phyloP scores from a whole-genome alignment of 2,329 filamentous ascomycete genomes.

The Talaromyces sp. region DNA sequence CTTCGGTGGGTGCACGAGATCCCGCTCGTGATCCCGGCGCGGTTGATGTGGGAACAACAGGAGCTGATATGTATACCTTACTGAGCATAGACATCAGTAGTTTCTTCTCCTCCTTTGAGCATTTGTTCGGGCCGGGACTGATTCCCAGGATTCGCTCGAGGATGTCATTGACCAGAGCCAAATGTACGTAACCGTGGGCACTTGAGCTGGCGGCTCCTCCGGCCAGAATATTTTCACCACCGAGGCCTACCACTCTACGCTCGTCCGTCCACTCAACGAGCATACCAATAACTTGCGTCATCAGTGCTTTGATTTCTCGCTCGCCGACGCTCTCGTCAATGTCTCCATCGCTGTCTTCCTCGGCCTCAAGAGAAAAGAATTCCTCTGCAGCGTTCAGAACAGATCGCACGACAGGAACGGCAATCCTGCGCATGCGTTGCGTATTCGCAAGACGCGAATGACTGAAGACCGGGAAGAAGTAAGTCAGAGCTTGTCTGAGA shows the following conservation, averaged over 20 bases:
- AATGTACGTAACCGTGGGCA: slow-evolving; percentile 72
- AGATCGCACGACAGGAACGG: slow-evolving; percentile 69
- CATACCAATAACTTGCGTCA: slow-evolving; percentile 70
- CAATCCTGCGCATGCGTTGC: slow-evolving; percentile 70
- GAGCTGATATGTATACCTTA: slow-evolving; percentile 74
- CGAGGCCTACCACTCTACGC: slow-evolving; percentile 66
- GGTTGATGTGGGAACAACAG: slow-evolving; percentile 27
- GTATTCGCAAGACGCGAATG: slow-evolving; percentile 81
- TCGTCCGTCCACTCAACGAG: slow-evolving; percentile 95
- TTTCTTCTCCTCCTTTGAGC: slow-evolving; percentile 74
- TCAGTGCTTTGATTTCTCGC: slow-evolving; percentile 50
- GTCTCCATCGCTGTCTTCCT: slow-evolving; percentile 70
- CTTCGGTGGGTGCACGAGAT: slow-evolving; percentile 45
- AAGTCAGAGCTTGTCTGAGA: slow-evolving; percentile 80
- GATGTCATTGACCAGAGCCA: slow-evolving; percentile 72
- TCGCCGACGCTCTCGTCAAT: slow-evolving; percentile 74
- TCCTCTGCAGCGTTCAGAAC: slow-evolving; percentile 58
- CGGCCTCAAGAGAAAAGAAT: slow-evolving; percentile 67
- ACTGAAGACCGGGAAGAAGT: slow-evolving; percentile 92
- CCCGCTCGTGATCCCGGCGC: slow-evolving; percentile 45
- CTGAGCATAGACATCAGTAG: slow-evolving; percentile 70
- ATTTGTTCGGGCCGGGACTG: slow-evolving; percentile 32
- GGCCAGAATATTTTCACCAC: slow-evolving; percentile 45
- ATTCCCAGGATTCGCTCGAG: slow-evolving; percentile 66
- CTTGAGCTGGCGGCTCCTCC: slow-evolving; percentile 51